Conservation (phyloP, 192 early-diverging fungal genomes). For the Geranomyces variabilis region DNA sequence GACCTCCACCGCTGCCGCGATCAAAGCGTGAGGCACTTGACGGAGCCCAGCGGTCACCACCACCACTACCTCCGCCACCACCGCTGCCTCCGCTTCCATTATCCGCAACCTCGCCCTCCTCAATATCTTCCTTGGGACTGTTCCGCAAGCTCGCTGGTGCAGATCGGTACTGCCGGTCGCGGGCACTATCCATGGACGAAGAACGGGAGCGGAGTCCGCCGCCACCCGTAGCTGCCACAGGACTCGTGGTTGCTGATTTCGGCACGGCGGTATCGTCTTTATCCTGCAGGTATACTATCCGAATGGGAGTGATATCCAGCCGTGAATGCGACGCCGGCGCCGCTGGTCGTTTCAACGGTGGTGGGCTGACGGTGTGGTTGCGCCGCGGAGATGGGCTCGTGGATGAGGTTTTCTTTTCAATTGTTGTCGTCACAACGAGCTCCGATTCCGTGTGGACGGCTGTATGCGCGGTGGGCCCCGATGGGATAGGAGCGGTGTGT, state of each 20-base stretch:
- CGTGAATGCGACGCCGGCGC: background rate
- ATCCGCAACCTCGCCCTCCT: constrained; percentile 26
- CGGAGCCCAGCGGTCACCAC: background rate
- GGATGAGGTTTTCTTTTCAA: background rate
- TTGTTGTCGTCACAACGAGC: background rate
- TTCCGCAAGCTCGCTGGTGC: constrained; percentile 12
- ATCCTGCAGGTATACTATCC: constrained; percentile 15
- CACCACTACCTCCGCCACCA: no score
- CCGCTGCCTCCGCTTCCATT: background rate
- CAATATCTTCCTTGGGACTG: constrained; percentile 22
- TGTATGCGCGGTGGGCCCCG: no score
- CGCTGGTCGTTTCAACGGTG: background rate
- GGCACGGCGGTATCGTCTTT: no score
- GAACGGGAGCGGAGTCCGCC: constrained; percentile 4
- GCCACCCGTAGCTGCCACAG: background rate
- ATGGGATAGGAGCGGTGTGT: no score
- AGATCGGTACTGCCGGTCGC: constrained; percentile 5
- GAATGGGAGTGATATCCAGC: constrained; percentile 1
- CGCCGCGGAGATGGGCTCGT: background rate
- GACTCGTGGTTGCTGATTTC: background rate
- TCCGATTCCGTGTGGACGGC: background rate
- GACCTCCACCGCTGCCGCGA: background rate
- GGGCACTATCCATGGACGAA: constrained; percentile 14
- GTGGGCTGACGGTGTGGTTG: background rate
- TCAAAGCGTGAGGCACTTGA: background rate